Evolutionary conservation across 169 alveolate genomes (phyloP), one percentile per base, ranked within the genome.

Genomic region (Plasmodium chabaudi): DNA sequence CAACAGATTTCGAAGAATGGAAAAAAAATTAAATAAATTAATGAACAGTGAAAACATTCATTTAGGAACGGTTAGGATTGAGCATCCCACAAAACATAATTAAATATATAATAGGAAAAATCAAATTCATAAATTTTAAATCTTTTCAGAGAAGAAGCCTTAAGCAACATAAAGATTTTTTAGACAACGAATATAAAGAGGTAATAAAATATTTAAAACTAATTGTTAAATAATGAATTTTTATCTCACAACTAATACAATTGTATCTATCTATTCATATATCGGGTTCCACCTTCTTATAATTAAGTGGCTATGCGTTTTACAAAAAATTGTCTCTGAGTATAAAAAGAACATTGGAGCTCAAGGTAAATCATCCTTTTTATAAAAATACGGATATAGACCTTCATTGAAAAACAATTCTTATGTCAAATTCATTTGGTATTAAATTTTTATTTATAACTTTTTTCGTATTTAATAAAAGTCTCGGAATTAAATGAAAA

Each of bases 401-500:
- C 46, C 19, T 44, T 5, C 65, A 34, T 34, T 34, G 7, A 34
- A 34, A 34, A 34, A 34, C 42, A 2, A 34, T 34, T 34, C 4
- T 34, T 34, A 27, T 34, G 4, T 34, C 7, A 34, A 34, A 34
- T 34, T 34, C 42, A 34, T 3, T 34, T 34, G 42, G 5, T 34
- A 34, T 34, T 34, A 34, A 34, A 34, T 34, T 21, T 44, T 42
- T 7, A n/a, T 17, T 19, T 67, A 10, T 17, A 6, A 25, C 10
- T 55, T 60, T 64, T 2, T n/a, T 15, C 46, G 21, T 27, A 27
- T 1, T 74, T 74, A 47, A 57, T 15, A 15, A 42, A 53, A 77
- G 88, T 77, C 27, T 77, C 88, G 27, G 88, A 77, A 42, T 68
- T 77, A 9, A 77, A 77, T 56, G 88, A 77, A 77, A 77, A 64